Percentiles rank a stretch among this genome's conserved stretches.
These are phyloP conservation scores for Fusarium staphyleae DNA, from an alignment of 2,329 filamentous ascomycete genomes.

Conservation along the genomic window DNA sequence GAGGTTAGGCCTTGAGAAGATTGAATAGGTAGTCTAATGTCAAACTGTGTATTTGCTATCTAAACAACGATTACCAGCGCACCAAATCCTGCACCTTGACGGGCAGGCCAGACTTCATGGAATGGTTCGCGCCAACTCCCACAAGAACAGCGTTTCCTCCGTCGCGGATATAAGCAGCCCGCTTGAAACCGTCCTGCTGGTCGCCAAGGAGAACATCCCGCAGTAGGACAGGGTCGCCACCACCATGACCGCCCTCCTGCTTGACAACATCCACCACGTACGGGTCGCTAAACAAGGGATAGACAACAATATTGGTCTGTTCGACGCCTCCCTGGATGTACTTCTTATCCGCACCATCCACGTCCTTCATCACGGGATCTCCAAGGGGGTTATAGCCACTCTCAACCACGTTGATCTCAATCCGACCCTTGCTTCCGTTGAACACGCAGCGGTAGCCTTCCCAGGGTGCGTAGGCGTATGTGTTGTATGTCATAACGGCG, in stretches of 20 bases:
- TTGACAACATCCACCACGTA: constrained; percentile 61
- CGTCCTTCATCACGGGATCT: constrained; percentile 55
- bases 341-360: constrained; percentile 47
- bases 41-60: too few relatives aligned
- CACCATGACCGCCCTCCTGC: constrained; percentile 63
- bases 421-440: constrained; percentile 63
- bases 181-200: constrained; percentile 56
- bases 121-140: constrained; percentile 65
- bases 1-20: too few relatives aligned
- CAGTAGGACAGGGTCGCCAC: constrained; percentile 62
- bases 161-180: constrained; percentile 65
- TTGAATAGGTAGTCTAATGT: too few relatives aligned
- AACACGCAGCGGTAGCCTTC: constrained; percentile 65
- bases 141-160: constrained; percentile 66
- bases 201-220: constrained; percentile 62
- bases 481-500: constrained; percentile 64
- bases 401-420: constrained; percentile 69
- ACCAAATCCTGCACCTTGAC: constrained; percentile 36
- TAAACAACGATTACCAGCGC: constrained; percentile 14
- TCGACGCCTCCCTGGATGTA: constrained; percentile 40
- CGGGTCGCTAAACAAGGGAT: constrained; percentile 64
- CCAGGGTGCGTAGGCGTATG: constrained; percentile 68
- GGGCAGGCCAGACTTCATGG: constrained; percentile 49
- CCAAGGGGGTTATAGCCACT: constrained; percentile 66
- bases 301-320: constrained; percentile 55